These are phyloP conservation scores for Leccinum subtestaceum DNA, from an alignment of 768 basidiomycete species.

Conservation along the genomic window DNA sequence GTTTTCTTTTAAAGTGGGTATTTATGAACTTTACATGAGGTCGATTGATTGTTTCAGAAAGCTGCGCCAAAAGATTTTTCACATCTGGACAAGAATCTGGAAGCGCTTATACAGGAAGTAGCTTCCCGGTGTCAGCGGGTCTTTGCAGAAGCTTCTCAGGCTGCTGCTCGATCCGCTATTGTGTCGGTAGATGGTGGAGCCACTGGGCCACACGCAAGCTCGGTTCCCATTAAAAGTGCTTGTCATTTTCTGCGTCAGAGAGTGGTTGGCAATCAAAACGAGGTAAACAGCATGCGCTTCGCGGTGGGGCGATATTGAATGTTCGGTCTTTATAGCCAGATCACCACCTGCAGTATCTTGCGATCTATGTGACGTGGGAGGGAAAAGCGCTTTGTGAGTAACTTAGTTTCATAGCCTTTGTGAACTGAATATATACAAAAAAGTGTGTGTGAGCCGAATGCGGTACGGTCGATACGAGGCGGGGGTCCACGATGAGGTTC, in stretches of 20 bases:
- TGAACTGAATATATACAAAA: conserved; percentile 35
- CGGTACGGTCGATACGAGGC: conserved; percentile 43
- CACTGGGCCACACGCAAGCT: conserved; percentile 31
- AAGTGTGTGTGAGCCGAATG: conserved; percentile 59
- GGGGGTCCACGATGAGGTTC: conserved; percentile 40
- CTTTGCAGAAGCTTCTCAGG: conserved; percentile 61
- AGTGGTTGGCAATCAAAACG: conserved; percentile 43
- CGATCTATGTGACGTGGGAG: conserved; percentile 41
- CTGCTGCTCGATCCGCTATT: conserved; percentile 59
- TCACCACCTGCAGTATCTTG: conserved; percentile 51
- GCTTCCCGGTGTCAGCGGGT: conserved; percentile 57
- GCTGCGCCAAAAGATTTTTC: conserved; percentile 48
- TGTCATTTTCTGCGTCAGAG: conserved; percentile 51
- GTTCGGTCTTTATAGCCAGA: conserved; percentile 36
- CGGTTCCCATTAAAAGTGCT: conserved; percentile 28
- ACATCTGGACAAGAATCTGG: conserved; percentile 66
- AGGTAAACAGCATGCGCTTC: conserved; percentile 42
- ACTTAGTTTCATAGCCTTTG: conserved; percentile 20
- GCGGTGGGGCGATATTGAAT: conserved; percentile 25
- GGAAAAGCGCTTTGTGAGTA: conserved; percentile 48
- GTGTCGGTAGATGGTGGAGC: conserved; percentile 34
- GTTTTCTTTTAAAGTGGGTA: conserved; percentile 33
- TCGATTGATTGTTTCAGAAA: conserved; percentile 40
- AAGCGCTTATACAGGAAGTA: conserved; percentile 60
- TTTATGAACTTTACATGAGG: conserved; percentile 23